Evolutionary conservation across 495 filamentous ascomycete species (phyloP).

Genomic region (Umbilicaria muhlenbergii): DNA sequence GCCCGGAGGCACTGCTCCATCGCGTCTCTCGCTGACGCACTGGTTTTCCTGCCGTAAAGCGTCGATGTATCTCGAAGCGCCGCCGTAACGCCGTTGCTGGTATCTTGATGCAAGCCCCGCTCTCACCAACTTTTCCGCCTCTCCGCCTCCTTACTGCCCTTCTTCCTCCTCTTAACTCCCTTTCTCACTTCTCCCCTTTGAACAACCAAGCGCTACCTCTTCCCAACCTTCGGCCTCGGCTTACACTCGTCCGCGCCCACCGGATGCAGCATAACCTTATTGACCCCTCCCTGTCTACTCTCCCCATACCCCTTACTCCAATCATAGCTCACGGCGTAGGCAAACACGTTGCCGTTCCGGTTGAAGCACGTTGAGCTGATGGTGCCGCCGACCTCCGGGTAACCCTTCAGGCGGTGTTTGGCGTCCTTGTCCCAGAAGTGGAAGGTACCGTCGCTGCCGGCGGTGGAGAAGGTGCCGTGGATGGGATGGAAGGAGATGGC

Average conservation of each 20-base stretch:
- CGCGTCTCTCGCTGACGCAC: no score
- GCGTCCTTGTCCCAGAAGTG: constrained; percentile 85
- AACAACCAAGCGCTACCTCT: constrained; percentile 33
- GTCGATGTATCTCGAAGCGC: no score
- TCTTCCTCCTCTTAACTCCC: not conserved
- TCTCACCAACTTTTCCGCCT: no score
- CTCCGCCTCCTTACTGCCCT: not conserved
- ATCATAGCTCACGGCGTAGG: constrained; percentile 85
- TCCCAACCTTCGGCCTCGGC: constrained; percentile 54
- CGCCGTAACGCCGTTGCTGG: no score
- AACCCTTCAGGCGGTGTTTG: constrained; percentile 75
- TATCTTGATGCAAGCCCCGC: no score
- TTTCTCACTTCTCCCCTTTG: not conserved
- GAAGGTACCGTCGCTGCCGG: constrained; percentile 78
- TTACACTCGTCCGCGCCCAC: constrained; percentile 67
- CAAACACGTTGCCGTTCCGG: constrained; percentile 62
- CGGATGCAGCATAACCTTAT: constrained; percentile 78
- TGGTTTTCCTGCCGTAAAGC: no score
- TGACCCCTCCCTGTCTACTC: constrained; percentile 53
- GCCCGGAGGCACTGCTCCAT: no score
- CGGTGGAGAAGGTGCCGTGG: constrained; percentile 81
- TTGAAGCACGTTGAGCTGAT: constrained; percentile 72
- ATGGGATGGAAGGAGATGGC: constrained; percentile 77
- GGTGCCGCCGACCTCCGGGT: constrained; percentile 66
- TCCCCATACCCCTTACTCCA: constrained; percentile 78